These are phyloP conservation scores for Puccinia polysora DNA, from an alignment of 1,284 basidiomycete species.

Conservation along the genomic window DNA sequence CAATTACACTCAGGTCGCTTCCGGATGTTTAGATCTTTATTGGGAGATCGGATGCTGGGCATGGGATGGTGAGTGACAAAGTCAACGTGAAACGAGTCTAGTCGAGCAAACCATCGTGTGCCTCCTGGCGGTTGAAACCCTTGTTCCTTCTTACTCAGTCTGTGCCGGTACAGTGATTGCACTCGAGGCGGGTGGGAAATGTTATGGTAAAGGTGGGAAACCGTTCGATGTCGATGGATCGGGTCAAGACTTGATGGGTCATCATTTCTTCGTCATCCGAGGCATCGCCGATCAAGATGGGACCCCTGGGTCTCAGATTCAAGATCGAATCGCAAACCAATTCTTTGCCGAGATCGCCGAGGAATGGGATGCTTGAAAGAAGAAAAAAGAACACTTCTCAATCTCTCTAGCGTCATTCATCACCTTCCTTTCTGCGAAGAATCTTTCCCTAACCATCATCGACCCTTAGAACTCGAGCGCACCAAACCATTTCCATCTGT, in stretches of 20 bases:
- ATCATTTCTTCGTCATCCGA: slow-evolving; percentile 49
- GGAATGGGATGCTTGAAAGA: slow-evolving; percentile 38
- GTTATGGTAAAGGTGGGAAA: slow-evolving; percentile 57
- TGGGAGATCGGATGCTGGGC: slow-evolving; percentile 54
- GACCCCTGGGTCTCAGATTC: slow-evolving; percentile 16
- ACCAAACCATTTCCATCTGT: no score
- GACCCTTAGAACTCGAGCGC: no score
- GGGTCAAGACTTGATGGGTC: slow-evolving; percentile 47
- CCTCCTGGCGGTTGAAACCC: no score
- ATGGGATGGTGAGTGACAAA: slow-evolving; percentile 43
- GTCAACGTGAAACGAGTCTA: not conserved
- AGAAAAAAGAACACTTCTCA: no score
- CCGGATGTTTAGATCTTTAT: slow-evolving; percentile 50
- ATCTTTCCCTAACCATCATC: no score
- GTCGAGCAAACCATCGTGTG: not conserved
- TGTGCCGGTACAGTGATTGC: slow-evolving; percentile 86
- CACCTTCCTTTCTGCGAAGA: no score
- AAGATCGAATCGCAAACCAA: slow-evolving; percentile 31
- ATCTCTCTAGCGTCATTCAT: no score
- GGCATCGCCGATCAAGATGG: slow-evolving; percentile 29
- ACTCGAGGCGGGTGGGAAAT: slow-evolving; percentile 76
- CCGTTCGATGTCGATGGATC: slow-evolving; percentile 38
- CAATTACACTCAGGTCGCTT: slow-evolving; percentile 50
- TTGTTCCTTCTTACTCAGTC: slow-evolving; percentile 49
- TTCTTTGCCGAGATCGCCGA: slow-evolving; percentile 31